A percentile compares a stretch with the other conserved stretches of the same genome.
These are phyloP conservation scores for Verticillium alfalfae DNA, from an alignment of 2,329 filamentous ascomycete species.

Conservation along the genomic window DNA sequence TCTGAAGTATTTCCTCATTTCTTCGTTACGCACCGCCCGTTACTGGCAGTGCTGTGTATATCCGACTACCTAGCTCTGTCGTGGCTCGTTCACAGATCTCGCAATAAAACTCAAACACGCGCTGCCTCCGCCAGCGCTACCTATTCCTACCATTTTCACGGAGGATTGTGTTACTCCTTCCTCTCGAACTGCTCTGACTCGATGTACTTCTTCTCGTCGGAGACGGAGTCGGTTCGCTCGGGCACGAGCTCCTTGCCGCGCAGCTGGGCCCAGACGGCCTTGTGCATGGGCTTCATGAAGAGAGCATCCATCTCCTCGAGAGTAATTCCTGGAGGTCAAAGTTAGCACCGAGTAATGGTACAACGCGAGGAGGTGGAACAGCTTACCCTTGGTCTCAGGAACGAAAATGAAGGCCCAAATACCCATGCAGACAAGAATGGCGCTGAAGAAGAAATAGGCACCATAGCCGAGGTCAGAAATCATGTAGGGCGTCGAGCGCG, in stretches of 20 bases:
- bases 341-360: neutral
- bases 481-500: conserved; percentile 33
- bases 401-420: conserved; percentile 44
- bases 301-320: conserved; percentile 41
- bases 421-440: conserved; percentile 36
- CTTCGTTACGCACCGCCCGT: too few species aligned
- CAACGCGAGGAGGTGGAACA: neutral
- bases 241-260: conserved; percentile 5
- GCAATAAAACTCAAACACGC: too few species aligned
- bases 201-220: conserved; percentile 6
- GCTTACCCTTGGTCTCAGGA: conserved; percentile 42
- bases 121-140: neutral
- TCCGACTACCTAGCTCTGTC: too few species aligned
- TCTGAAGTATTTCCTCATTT: too few species aligned
- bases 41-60: too few species aligned
- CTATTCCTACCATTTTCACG: neutral
- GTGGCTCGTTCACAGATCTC: too few species aligned
- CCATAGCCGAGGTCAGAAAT: conserved; percentile 37
- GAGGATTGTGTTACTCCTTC: neutral
- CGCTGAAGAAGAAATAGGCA: conserved; percentile 48
- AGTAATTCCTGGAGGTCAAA: conserved; percentile 22
- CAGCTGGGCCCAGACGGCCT: conserved; percentile 22
- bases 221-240: conserved; percentile 5
- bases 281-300: conserved; percentile 21
- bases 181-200: conserved; percentile 1